Evolutionary conservation across 352 stramenopile species (phyloP).

Genomic region (Blastocystis sp.): DNA sequence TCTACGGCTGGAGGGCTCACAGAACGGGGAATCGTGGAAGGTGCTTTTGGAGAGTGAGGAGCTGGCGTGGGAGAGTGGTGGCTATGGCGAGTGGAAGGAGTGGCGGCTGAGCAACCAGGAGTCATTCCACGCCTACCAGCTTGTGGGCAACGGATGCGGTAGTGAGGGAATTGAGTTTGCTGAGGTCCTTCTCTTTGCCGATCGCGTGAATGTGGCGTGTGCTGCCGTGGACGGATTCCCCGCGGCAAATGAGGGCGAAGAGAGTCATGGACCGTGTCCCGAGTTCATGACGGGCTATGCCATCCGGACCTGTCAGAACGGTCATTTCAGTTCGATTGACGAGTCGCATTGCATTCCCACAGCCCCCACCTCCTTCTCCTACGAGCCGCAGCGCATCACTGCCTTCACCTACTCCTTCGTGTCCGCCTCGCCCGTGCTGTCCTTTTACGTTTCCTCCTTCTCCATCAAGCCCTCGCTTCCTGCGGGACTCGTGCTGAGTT

Average conservation of each 20-base stretch:
- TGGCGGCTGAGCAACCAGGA: constrained; percentile 13
- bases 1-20: background rate
- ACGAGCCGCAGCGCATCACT: background rate
- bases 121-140: constrained; percentile 5
- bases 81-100: constrained; percentile 45
- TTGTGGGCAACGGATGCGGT: constrained; percentile 6
- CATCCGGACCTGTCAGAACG: constrained; percentile 49
- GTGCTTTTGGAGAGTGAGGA: background rate
- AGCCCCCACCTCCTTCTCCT: constrained; percentile 29
- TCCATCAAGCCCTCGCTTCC: constrained; percentile 22
- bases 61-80: background rate
- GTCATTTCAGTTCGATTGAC: constrained; percentile 48
- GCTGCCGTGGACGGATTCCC: constrained; percentile 10
- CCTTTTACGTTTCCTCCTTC: constrained; percentile 44
- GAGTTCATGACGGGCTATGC: constrained; percentile 13
- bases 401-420: constrained; percentile 12
- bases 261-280: constrained; percentile 62
- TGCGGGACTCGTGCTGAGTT: constrained; percentile 25
- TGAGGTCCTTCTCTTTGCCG: constrained; percentile 11
- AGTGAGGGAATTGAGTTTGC: constrained; percentile 61
- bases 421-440: background rate
- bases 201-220: constrained; percentile 23
- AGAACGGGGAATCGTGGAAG: background rate
- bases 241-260: constrained; percentile 26
- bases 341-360: constrained; percentile 31